Evolutionary conservation across 2,329 filamentous ascomycete species (phyloP), one percentile per base, ranked within the genome.

Genomic region (Dactylellina sp.): DNA sequence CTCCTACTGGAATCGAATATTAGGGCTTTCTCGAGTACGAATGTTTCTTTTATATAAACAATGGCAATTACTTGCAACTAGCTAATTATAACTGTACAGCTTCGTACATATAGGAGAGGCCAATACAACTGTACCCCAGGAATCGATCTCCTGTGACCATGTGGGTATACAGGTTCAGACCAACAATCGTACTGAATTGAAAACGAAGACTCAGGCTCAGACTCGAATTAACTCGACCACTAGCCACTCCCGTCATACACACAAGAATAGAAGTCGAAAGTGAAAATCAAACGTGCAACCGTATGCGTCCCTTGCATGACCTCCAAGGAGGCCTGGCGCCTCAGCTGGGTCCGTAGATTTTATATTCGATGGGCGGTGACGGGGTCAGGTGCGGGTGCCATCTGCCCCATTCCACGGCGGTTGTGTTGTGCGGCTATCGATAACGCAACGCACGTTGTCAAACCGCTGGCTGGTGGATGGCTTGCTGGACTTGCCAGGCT

Each of bases 251-350:
- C n/a, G n/a, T n/a, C n/a, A n/a, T n/a, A n/a, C n/a, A n/a, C n/a
- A n/a, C n/a, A n/a, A n/a, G n/a, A n/a, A n/a, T n/a, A n/a, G n/a
- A n/a, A 40, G n/a, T 40, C 24, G 9, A 49, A 66, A 59, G 52
- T 52, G 49, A 47, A 47, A 9, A 22, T 16, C 32, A 42, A 59
- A 25, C 7, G 22, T 42, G 40, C 12, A 56, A 24, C 18, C 61
- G 46, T 66, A 7, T 57, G 52, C 39, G 62, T 66, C 22, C 62
- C 62, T 66, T 66, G 63, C 63, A 68, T 60, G 63, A 68, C 63
- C 63, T 50, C 22, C n/a, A 18, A 44, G 44, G 55, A 52, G 42
- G 42, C 52, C 40, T 66, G 22, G 42, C 12, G 6, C 16, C 61
- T 57, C 61, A 65, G 61, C 50, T 65, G 61, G 2, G 50, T 52